Percentiles rank a stretch among this genome's conserved stretches.
These are phyloP conservation scores for Candida anglica DNA, from an alignment of 805 yeast species.

Conservation along the genomic window DNA sequence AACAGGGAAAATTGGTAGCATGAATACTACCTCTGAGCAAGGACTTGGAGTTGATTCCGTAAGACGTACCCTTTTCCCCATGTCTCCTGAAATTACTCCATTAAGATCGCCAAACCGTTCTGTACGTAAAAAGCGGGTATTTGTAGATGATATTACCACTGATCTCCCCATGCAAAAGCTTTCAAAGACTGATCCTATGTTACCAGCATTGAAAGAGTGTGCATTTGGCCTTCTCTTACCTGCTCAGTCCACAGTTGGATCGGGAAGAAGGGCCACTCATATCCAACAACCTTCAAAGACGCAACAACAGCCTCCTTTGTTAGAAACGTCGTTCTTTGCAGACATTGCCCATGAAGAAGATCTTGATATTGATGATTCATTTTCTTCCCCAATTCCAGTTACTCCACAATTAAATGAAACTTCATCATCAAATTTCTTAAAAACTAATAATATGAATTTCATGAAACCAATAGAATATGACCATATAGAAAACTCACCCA, in stretches of 20 bases:
- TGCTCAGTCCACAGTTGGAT: conserved; percentile 34
- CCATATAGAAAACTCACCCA: conserved; percentile 3
- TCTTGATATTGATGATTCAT: neutral
- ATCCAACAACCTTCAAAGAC: conserved; percentile 5
- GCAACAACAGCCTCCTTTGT: conserved; percentile 7
- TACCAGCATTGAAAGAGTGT: conserved; percentile 3
- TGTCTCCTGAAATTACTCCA: conserved; percentile 3
- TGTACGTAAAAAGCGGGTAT: conserved; percentile 1
- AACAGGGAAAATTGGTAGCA: too few relatives aligned
- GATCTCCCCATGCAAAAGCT: conserved; percentile 1
- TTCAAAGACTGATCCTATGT: neutral
- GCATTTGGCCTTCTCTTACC: conserved; percentile 30
- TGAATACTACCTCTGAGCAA: too few relatives aligned
- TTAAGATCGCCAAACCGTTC: conserved; percentile 3
- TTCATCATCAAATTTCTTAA: too few relatives aligned
- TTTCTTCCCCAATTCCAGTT: neutral
- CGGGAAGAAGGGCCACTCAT: conserved; percentile 23
- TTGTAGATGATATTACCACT: neutral
- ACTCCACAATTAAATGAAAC: too few relatives aligned
- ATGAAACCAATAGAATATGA: conserved; percentile 5
- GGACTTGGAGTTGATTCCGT: too few relatives aligned
- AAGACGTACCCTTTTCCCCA: neutral
- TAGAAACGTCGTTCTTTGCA: conserved; percentile 6
- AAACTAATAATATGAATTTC: neutral
- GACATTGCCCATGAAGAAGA: conserved; percentile 6